Conservation (phyloP, 805 yeast species). For the Metschnikowia drakensbergensis region DNA sequence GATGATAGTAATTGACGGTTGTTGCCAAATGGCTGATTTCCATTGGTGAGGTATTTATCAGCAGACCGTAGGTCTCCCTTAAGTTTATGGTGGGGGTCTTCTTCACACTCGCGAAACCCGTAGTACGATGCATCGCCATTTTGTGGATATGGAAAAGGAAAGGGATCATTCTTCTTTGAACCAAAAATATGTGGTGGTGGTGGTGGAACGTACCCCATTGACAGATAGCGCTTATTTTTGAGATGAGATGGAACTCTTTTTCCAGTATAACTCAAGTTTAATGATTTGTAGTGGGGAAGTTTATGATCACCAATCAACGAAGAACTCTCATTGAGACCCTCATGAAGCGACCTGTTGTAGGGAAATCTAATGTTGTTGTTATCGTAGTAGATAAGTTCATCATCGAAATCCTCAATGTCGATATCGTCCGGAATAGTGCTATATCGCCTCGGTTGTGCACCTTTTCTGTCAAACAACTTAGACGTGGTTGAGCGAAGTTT, state of each 20-base stretch:
- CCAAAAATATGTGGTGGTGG: constrained; percentile 5
- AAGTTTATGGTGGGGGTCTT: constrained; percentile 21
- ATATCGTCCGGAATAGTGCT: constrained; percentile 66
- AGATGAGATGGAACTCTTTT: constrained; percentile 19
- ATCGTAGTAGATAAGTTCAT: constrained; percentile 47
- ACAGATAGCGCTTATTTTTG: constrained; percentile 34
- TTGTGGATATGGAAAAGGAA: constrained; percentile 35
- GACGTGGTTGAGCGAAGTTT: constrained; percentile 67
- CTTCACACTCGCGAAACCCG: constrained; percentile 40
- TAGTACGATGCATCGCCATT: constrained; percentile 29
- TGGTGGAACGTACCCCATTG: constrained; percentile 32
- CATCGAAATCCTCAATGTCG: constrained; percentile 53
- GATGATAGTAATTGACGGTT: constrained; percentile 28
- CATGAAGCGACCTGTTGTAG: constrained; percentile 23
- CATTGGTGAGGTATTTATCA: background rate
- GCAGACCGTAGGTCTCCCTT: background rate
- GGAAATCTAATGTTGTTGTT: constrained; percentile 38
- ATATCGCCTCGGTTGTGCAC: constrained; percentile 67
- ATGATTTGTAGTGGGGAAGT: constrained; percentile 40
- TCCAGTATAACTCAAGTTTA: constrained; percentile 32
- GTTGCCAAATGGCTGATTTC: background rate
- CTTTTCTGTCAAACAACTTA: constrained; percentile 67
- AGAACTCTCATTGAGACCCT: constrained; percentile 28
- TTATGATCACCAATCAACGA: constrained; percentile 26
- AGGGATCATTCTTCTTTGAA: constrained; percentile 21